Conservation (phyloP, 768 basidiomycete species). For the Roridomyces roridus region DNA sequence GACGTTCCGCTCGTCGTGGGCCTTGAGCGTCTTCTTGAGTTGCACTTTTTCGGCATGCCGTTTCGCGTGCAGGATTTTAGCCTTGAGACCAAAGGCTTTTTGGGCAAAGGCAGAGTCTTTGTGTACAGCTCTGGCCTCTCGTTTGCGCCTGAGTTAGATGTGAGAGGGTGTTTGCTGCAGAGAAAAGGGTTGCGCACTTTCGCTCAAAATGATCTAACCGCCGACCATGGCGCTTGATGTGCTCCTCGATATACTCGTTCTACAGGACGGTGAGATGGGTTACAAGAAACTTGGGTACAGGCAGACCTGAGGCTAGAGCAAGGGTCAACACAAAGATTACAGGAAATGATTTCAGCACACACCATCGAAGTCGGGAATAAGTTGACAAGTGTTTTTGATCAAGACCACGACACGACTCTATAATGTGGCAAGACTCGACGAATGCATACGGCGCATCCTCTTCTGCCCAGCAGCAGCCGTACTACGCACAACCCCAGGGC, state of each 20-base stretch:
- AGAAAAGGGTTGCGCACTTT: constrained; percentile 55
- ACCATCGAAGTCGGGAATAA: constrained; percentile 36
- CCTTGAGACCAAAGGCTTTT: constrained; percentile 95
- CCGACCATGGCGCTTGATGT: constrained; percentile 95
- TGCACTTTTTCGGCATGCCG: constrained; percentile 98
- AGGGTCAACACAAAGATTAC: constrained; percentile 4
- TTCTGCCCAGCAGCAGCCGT: constrained; percentile 59
- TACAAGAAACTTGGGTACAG: neutral
- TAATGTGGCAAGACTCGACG: constrained; percentile 80
- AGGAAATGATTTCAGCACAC: no score
- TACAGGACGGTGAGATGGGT: constrained; percentile 35
- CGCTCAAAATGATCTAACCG: constrained; percentile 95
- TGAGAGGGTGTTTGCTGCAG: neutral
- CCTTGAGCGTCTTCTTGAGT: constrained; percentile 99
- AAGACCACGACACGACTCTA: neutral
- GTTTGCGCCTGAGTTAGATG: constrained; percentile 67
- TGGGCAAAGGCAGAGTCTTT: constrained; percentile 84
- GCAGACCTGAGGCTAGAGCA: constrained; percentile 22
- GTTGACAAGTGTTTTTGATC: constrained; percentile 13
- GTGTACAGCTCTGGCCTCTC: constrained; percentile 79
- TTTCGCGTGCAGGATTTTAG: constrained; percentile 96
- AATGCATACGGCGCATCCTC: constrained; percentile 65
- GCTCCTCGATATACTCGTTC: constrained; percentile 99
- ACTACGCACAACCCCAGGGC: constrained; percentile 62
- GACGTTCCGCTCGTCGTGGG: constrained; percentile 98